Evolutionary conservation across 225 moss, liverwort and hornwort genomes (phyloP), one percentile per base, ranked within the genome.

Genomic region (Pseudisothecium myosuroides): DNA sequence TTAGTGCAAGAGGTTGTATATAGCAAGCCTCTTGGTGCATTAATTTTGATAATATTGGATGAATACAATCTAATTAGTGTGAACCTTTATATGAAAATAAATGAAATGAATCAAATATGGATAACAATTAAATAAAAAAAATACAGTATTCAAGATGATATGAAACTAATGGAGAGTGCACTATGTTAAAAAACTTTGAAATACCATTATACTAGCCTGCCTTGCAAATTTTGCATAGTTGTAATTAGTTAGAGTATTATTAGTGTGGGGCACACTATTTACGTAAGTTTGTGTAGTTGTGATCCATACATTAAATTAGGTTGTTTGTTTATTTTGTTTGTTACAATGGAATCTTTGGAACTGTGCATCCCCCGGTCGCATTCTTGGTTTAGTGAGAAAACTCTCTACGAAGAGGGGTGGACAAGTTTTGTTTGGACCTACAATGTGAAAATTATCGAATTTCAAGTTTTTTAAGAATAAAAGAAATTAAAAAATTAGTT

Each of bases 11-110:
- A 69, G 4, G 39, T 69, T 69, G 23, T 22, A n/a, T 68, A n/a
- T 22, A 68, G 7, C 5, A n/a, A 39, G 1, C 3, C 3, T 4
- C 1, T 0, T 3, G 15, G 0, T 71, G 14, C 0, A 15, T 5
- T 41, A 4, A 71, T 71, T 67, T 39, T 41, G 24, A 14, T 39
- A 13, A 69, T 39, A 22, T 69, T 69, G 71, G 9, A 71, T 39
- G 71, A 41, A 71, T 14, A 26, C 14, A 41, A 71, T 41, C 8
- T 74, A 72, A 43, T 28, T 28, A 43, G 43, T 72, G 11, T 74
- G 4, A 47, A 17, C 17, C 2, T 43, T 28, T 16, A 17, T 9
- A 43, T 43, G 43, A 73, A 18, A 29, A 18, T 47, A 29, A 31
- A 29, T 10, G 0, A 72, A 41, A 43, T 43, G 26, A 3, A 27